Conservation (phyloP, 805 yeast species). For the Starmerella potacharoeniae region DNA sequence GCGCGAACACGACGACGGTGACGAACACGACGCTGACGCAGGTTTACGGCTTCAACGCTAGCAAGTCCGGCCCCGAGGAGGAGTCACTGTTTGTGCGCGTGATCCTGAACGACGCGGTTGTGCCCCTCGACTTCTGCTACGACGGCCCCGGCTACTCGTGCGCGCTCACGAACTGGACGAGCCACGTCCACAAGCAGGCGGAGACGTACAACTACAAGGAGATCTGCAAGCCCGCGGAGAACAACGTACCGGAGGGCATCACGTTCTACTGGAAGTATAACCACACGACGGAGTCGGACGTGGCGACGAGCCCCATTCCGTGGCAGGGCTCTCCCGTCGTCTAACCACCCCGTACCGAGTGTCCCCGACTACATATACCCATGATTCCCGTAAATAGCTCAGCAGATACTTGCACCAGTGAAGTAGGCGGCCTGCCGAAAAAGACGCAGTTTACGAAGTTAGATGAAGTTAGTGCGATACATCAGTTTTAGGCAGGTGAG, state of each 20-base stretch:
- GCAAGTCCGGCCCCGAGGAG: not conserved
- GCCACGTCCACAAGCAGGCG: conserved; percentile 4
- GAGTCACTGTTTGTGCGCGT: conserved; percentile 36
- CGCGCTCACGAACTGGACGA: conserved; percentile 28
- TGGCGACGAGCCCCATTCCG: conserved; percentile 2
- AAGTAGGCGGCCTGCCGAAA: too few species aligned
- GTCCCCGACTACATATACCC: too few species aligned
- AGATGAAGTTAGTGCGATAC: too few species aligned
- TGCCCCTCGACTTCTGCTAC: conserved; percentile 39
- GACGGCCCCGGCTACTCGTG: conserved; percentile 47
- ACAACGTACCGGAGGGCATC: conserved; percentile 3
- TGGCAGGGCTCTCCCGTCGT: conserved; percentile 14
- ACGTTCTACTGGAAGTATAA: conserved; percentile 17
- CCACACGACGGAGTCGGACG: conserved; percentile 7
- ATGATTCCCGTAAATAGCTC: too few species aligned
- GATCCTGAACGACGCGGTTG: conserved; percentile 43
- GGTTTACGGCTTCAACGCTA: conserved; percentile 8
- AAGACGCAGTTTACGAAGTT: too few species aligned
- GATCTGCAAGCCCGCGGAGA: conserved; percentile 10
- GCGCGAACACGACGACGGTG: conserved; percentile 6
- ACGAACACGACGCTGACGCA: conserved; percentile 12
- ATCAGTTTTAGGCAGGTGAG: too few species aligned
- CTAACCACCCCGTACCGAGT: not conserved
- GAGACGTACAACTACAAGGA: conserved; percentile 8
- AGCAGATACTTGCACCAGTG: too few species aligned